A percentile compares a stretch with the other conserved stretches of the same genome.
These are phyloP conservation scores for Coemansia asiatica DNA, from an alignment of 192 early-diverging fungal genomes.

Conservation along the genomic window DNA sequence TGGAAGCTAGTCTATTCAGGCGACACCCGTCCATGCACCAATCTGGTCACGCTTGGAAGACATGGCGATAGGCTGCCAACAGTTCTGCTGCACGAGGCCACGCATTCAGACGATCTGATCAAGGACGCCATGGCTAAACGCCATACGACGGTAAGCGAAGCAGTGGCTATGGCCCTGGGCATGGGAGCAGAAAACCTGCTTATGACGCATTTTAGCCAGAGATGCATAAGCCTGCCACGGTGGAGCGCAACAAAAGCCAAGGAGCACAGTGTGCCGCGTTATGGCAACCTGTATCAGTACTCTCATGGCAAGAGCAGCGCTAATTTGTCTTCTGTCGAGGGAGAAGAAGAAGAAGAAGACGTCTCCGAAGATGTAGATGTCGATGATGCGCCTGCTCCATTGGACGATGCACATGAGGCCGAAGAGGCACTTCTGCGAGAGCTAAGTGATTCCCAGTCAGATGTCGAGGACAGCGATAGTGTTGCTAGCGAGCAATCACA, in stretches of 20 bases:
- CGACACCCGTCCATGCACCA: conserved; percentile 84
- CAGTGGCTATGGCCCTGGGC: conserved; percentile 73
- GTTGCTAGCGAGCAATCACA: conserved; percentile 5
- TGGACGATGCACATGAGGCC: conserved; percentile 13
- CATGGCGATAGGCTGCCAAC: conserved; percentile 57
- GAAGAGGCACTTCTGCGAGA: conserved; percentile 28
- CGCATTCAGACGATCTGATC: conserved; percentile 71
- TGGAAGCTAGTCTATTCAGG: conserved; percentile 90
- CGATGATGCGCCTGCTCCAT: conserved; percentile 4
- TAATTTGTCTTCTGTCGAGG: not conserved
- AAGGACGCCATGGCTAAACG: conserved; percentile 75
- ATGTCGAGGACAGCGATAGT: not conserved
- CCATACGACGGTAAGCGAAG: conserved; percentile 87
- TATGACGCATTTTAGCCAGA: conserved; percentile 95
- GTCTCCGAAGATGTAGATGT: not conserved
- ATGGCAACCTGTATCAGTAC: conserved; percentile 21
- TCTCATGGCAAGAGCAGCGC: not conserved
- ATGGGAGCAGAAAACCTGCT: conserved; percentile 85
- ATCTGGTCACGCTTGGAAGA: conserved; percentile 68
- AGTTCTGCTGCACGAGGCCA: conserved; percentile 91
- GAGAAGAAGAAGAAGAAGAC: not conserved
- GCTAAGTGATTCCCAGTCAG: conserved; percentile 14
- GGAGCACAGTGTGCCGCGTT: conserved; percentile 19
- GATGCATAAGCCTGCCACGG: conserved; percentile 61
- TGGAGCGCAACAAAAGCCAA: conserved; percentile 23